These are phyloP conservation scores for Stachybotrys echinatus DNA, from an alignment of 2,329 filamentous ascomycete species.

Conservation along the genomic window DNA sequence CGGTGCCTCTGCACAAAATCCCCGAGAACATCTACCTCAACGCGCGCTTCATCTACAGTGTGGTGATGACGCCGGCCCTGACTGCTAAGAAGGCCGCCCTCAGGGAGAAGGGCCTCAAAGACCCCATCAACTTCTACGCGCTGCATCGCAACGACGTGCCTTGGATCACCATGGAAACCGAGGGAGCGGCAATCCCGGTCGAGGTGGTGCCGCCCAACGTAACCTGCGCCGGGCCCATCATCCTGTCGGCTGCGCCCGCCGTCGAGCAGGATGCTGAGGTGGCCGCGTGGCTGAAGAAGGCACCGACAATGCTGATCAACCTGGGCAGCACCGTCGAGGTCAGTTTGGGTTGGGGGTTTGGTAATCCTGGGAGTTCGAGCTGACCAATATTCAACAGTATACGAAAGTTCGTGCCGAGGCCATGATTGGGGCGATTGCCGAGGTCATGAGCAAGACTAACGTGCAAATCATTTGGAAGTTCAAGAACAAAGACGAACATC, in stretches of 20 bases:
- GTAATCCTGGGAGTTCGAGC: background rate
- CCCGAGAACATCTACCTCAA: slow-evolving; percentile 26
- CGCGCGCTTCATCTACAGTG: slow-evolving; percentile 20
- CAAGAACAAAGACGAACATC: slow-evolving; percentile 7
- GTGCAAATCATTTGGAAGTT: slow-evolving; percentile 29
- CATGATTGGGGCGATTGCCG: slow-evolving; percentile 15
- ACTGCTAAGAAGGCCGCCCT: slow-evolving; percentile 14
- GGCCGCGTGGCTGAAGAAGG: slow-evolving; percentile 31
- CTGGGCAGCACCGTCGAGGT: slow-evolving; percentile 30
- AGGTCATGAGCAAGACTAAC: slow-evolving; percentile 12
- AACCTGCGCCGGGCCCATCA: slow-evolving; percentile 35
- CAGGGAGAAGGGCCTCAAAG: slow-evolving; percentile 9
- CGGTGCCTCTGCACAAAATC: slow-evolving; percentile 32
- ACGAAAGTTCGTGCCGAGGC: slow-evolving; percentile 7
- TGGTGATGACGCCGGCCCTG: slow-evolving; percentile 18
- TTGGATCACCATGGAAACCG: slow-evolving; percentile 19
- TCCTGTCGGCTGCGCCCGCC: slow-evolving; percentile 29
- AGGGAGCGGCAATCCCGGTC: slow-evolving; percentile 21
- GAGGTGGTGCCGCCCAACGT: slow-evolving; percentile 29
- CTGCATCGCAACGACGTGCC: slow-evolving; percentile 21
- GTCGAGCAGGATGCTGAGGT: slow-evolving; percentile 35
- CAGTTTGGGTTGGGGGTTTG: background rate
- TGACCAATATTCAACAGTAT: slow-evolving; percentile 17
- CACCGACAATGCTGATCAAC: slow-evolving; percentile 41
- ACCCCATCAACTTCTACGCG: slow-evolving; percentile 14